Conservation (phyloP, 495 filamentous ascomycete species). For the Neurospora sp. region DNA sequence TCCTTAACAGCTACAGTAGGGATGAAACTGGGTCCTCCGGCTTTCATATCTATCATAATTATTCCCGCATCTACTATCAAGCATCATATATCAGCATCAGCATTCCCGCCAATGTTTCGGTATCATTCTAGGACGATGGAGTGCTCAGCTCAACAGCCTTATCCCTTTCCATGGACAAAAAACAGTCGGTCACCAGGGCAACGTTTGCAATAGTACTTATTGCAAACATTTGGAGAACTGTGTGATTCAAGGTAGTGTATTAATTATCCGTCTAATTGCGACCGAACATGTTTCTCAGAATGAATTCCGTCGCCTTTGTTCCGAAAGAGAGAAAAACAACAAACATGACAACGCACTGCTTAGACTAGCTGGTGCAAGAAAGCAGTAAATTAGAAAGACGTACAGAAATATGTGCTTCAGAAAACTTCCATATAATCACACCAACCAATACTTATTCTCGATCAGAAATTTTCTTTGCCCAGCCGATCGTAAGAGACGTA, state of each 20-base stretch:
- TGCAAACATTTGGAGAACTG: background rate
- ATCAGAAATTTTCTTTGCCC: background rate
- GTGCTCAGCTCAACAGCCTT: background rate
- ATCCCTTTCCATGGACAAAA: background rate
- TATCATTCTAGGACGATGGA: background rate
- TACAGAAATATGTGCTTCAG: background rate
- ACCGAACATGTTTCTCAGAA: background rate
- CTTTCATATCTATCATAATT: background rate
- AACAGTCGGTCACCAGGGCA: background rate
- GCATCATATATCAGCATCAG: background rate
- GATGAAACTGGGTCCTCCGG: background rate
- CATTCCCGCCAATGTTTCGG: background rate
- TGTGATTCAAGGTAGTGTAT: background rate
- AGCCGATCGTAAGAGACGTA: background rate
- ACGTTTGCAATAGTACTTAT: background rate
- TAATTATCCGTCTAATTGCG: background rate
- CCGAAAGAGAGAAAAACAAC: background rate
- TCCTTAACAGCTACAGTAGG: background rate
- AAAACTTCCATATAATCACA: background rate
- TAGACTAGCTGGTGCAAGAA: background rate
- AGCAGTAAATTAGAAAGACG: background rate
- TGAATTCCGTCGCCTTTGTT: background rate
- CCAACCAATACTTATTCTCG: background rate
- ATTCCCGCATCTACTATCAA: too few relatives aligned
- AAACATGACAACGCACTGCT: background rate